Evolutionary conservation across 176 grass and related monocot species (phyloP).

Genomic region (Zea luxurians): DNA sequence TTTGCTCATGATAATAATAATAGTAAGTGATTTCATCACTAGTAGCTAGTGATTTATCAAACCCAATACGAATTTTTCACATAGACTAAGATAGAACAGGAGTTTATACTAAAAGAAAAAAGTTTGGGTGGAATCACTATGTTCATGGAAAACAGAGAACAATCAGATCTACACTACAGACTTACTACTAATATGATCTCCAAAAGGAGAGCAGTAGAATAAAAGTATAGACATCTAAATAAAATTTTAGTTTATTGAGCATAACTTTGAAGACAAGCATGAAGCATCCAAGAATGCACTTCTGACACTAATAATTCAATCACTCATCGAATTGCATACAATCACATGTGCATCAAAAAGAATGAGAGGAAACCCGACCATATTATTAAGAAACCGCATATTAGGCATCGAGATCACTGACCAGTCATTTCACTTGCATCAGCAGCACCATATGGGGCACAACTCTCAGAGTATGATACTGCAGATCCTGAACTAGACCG

Average conservation of each 20-base stretch:
- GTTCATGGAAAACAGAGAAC: conserved; percentile 5
- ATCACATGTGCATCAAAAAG: conserved; percentile 18
- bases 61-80: conserved; percentile 27
- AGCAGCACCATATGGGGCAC: conserved; percentile 52
- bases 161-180: conserved; percentile 17
- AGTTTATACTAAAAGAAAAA: conserved; percentile 17
- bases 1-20: conserved; percentile 20
- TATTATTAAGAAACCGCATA: conserved; percentile 17
- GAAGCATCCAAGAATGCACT: conserved; percentile 27
- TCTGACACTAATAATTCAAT: conserved; percentile 16
- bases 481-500: conserved; percentile 78
- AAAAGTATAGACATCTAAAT: neutral
- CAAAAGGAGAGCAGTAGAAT: conserved; percentile 19
- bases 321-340: conserved; percentile 19
- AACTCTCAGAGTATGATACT: conserved; percentile 85
- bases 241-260: conserved; percentile 8
- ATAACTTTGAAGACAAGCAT: conserved; percentile 13
- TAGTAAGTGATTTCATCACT: conserved; percentile 24
- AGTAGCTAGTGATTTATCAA: conserved; percentile 30
- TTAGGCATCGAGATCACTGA: conserved; percentile 38
- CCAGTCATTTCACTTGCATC: conserved; percentile 79
- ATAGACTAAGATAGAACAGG: conserved; percentile 23
- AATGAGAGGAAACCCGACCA: neutral
- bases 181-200: neutral
- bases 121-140: neutral